Evolutionary conservation across 345 rosid genomes (phyloP).

Genomic region (Bruguiera sexangula): DNA sequence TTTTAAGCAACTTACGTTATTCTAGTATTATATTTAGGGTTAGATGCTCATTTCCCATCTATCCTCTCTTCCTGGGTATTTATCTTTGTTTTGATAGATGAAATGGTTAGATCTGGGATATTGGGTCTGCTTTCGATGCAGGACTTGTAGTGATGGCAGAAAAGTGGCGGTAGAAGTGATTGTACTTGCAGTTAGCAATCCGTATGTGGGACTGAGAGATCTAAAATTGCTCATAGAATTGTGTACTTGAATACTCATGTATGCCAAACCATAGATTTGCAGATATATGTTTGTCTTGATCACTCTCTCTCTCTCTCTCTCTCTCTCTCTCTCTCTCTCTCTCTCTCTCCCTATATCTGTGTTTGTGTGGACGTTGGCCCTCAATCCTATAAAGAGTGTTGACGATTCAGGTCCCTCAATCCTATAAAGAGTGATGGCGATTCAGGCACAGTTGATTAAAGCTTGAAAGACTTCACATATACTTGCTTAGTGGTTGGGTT

Average conservation of each 20-base stretch:
- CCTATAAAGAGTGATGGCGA: constrained; percentile 15
- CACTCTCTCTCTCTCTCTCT: constrained; percentile 9
- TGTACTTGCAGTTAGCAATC: constrained; percentile 27
- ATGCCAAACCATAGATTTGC: constrained; percentile 29
- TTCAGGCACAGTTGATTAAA: constrained; percentile 12
- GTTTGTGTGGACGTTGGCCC: background rate
- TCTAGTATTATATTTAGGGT: constrained; percentile 27
- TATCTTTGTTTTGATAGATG: constrained; percentile 14
- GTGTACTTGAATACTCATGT: constrained; percentile 29
- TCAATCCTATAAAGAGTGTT: constrained; percentile 17
- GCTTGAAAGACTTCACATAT: constrained; percentile 16
- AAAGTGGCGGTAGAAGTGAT: constrained; percentile 30
- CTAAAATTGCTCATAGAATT: constrained; percentile 27
- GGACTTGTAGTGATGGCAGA: constrained; percentile 16
- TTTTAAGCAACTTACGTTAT: constrained; percentile 1
- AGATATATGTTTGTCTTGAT: constrained; percentile 1
- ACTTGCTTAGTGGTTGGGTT: constrained; percentile 9
- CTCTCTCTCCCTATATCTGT: background rate
- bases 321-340: background rate
- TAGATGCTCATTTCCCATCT: constrained; percentile 6
- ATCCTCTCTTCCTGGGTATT: background rate
- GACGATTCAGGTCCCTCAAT: constrained; percentile 1
- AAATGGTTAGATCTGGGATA: constrained; percentile 20
- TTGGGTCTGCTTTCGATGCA: constrained; percentile 37
- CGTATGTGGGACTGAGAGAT: constrained; percentile 28